Conservation (phyloP, 305 asterid genomes). For the Fraxinus paxiana region DNA sequence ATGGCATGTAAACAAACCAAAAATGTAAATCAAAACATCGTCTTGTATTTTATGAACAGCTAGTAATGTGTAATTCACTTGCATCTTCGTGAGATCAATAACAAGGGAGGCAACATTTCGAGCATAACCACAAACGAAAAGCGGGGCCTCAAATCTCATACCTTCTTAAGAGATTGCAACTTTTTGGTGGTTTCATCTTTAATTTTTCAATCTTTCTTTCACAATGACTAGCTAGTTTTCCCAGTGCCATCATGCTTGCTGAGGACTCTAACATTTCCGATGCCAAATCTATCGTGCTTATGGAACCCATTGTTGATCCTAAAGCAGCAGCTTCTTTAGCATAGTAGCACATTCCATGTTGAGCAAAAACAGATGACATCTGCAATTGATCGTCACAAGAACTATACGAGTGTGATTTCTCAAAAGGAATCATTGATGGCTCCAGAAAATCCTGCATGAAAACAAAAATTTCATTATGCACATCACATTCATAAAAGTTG, state of each 20-base stretch:
- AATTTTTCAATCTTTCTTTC: constrained; percentile 25
- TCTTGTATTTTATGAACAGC: not conserved
- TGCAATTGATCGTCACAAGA: constrained; percentile 69
- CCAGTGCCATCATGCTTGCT: constrained; percentile 59
- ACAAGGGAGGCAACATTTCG: not conserved
- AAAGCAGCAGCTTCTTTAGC: constrained; percentile 54
- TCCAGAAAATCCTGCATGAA: constrained; percentile 58
- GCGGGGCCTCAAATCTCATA: constrained; percentile 24
- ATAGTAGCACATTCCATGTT: constrained; percentile 79
- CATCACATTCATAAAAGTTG: constrained; percentile 5
- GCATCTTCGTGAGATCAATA: not conserved
- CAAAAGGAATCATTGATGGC: constrained; percentile 38
- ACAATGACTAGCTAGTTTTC: constrained; percentile 49
- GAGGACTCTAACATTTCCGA: constrained; percentile 74
- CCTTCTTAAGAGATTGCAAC: constrained; percentile 41
- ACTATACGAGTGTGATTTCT: constrained; percentile 41
- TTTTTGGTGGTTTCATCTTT: constrained; percentile 25
- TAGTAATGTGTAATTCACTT: not conserved
- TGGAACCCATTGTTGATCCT: constrained; percentile 38
- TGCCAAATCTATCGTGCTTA: constrained; percentile 50
- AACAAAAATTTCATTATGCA: constrained; percentile 12
- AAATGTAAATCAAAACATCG: not conserved
- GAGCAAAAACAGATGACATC: constrained; percentile 62
- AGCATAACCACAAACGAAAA: constrained; percentile 8
- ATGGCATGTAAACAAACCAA: constrained; percentile 9